Evolutionary conservation across 768 basidiomycete species (phyloP), one percentile per base, ranked within the genome.

Genomic region (Astraeus odoratus): DNA sequence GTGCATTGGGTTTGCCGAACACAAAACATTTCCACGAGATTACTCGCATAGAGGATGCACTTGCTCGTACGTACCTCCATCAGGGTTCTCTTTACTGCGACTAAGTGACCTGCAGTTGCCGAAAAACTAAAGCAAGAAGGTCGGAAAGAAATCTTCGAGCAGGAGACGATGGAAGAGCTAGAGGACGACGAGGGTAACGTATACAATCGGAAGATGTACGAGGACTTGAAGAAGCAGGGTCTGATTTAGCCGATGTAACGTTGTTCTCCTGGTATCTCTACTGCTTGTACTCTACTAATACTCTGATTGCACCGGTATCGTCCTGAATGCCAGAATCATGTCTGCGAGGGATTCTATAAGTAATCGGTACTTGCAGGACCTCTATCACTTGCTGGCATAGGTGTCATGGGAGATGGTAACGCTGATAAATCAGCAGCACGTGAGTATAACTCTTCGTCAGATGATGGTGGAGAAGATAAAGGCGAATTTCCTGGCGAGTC

Each of bases 11-110:
- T 27, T 74, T 99, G 46, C 96, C 96, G 1, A 97, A 97, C 53
- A 98, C 95, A 2, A 97, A 95, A 66, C 96, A 99, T 67, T 99
- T 98, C 74, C 93, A 96, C 60, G 96, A 96, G 66, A 97, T 99
- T 49, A 98, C 93, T 20, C 80, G 85, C 42, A 99, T 99, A 52
- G 88, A 93, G 57, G 96, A 99, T 69, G 96, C 94, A 0, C 78
- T 99, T 45, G 80, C 92, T 25, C 71, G 95, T 97, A 61, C 54
- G 92, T 81, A 23, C 36, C 23, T 49, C 25, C 25, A 33, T 34
- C 20, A 23, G 45, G 23, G 27, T 15, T 22, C 10, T 27, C 24
- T 38, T 25, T 15, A 35, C 40, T 25, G 34, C 27, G 23, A 31
- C 41, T 35, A 18, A 42, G 26, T 26, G 43, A 43, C 30, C 8